Evolutionary conservation across 495 filamentous ascomycete species (phyloP).

Genomic region (Trichoderma orchidacearum): DNA sequence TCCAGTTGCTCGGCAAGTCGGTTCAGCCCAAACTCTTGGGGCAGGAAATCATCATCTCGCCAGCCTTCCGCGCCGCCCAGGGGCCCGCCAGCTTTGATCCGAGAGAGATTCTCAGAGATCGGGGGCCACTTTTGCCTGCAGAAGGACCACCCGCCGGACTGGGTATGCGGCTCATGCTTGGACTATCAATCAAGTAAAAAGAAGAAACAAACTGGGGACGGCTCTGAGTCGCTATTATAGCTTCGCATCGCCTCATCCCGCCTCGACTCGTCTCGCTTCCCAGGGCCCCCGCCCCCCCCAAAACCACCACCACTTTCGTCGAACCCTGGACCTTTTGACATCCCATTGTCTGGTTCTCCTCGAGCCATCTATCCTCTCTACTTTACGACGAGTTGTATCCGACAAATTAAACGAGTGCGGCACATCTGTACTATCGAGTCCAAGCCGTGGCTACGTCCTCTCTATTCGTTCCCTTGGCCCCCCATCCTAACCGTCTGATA

Average conservation of each 20-base stretch:
- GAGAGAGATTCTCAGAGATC: background rate
- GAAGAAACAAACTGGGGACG: too few species aligned
- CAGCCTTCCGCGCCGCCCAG: too few species aligned
- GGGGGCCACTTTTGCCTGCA: background rate
- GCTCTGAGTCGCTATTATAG: too few species aligned
- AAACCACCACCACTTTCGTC: background rate
- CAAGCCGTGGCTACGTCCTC: background rate
- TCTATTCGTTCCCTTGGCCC: background rate
- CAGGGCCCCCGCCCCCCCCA: background rate
- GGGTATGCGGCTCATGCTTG: background rate
- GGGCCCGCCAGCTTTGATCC: background rate
- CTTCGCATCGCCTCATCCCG: background rate
- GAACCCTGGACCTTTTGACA: background rate
- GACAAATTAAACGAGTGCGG: background rate
- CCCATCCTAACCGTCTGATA: background rate
- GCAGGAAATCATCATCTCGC: too few species aligned
- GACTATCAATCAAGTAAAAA: background rate
- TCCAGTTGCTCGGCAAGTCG: too few species aligned
- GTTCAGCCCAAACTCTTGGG: too few species aligned
- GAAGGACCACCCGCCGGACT: background rate
- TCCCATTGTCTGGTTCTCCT: background rate
- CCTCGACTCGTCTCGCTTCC: background rate
- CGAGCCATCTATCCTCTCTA: too few species aligned
- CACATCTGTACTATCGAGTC: background rate
- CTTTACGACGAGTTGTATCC: too few species aligned